Evolutionary conservation across 2,329 filamentous ascomycete genomes (phyloP), one percentile per base, ranked within the genome.

Genomic region (Fusarium domesticum): DNA sequence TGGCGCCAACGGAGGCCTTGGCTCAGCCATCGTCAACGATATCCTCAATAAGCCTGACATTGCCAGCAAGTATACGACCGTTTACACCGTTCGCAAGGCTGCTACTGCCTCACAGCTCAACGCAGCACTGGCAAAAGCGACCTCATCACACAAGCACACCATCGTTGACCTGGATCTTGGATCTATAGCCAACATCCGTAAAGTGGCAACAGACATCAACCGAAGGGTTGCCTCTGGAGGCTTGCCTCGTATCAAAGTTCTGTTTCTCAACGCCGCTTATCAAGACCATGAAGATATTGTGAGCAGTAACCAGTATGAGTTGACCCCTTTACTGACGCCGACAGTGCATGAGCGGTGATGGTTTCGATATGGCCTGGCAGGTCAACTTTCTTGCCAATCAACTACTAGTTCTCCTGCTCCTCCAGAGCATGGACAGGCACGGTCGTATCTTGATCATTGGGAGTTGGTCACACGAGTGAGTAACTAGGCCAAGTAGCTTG

Each of bases 1-100:
- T 5, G 69, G 68, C 6, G 54, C 66, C 28, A 71, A 71, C 42
- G 69, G 68, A 33, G 64, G 66, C 16, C 60, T 71, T 19, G 68
- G 67, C 6, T 64, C 62, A 10, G 58, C 61, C 17, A 65, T 68
- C 6, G 60, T 66, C 8, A 35, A 47, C 4, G 51, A 60, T 6
- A 60, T 71, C 20, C 31, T 66, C 28, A 45, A 49, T 14, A 56
- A 45, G 11, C 51, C 61, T 1, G 51, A 64, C 5, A 45, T 70
- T 10, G 63, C 65, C 4, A 53, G 57, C 5, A 49, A 54, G 18
- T 64, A 70, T 44, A 57, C 60, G 5, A 64, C 66, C 6, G 37
- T 71, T 2, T 71, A 70, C 43, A 59, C 64, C 1, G 68, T 70
- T 15, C 63, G 68, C 30, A 64, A 63, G 25, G 50, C 54, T 6